Percentiles rank a stretch among this genome's conserved stretches.
Evolutionary conservation across 2,329 filamentous ascomycete species (phyloP).

Genomic region (Magnaporthiopsis incrustans): DNA sequence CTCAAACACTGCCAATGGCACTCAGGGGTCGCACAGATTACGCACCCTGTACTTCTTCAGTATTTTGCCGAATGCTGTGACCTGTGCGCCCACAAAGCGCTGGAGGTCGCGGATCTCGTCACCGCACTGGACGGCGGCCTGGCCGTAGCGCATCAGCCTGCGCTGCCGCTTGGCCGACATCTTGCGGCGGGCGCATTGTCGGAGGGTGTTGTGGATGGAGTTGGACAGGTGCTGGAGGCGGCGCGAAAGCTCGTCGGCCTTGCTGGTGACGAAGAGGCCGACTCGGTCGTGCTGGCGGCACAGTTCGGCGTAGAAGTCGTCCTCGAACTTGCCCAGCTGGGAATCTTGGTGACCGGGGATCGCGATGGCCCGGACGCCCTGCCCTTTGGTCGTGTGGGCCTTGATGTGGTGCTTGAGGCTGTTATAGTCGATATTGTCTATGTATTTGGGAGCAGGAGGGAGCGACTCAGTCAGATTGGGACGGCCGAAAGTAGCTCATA

Average conservation of each 20-base stretch:
- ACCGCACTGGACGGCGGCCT: slow-evolving; percentile 48
- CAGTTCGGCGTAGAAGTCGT: slow-evolving; percentile 64
- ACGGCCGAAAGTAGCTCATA: too few species aligned
- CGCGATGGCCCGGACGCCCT: slow-evolving; percentile 55
- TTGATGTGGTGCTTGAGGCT: slow-evolving; percentile 81
- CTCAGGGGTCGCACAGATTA: neutral
- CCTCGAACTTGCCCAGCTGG: slow-evolving; percentile 56
- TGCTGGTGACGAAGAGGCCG: slow-evolving; percentile 70
- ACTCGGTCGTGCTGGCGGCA: slow-evolving; percentile 68
- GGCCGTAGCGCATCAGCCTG: slow-evolving; percentile 45
- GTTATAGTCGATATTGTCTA: slow-evolving; percentile 86
- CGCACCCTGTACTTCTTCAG: slow-evolving; percentile 69
- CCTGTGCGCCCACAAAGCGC: slow-evolving; percentile 66
- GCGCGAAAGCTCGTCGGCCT: slow-evolving; percentile 67
- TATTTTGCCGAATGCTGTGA: slow-evolving; percentile 72
- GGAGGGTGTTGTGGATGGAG: slow-evolving; percentile 38
- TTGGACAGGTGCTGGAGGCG: slow-evolving; percentile 49
- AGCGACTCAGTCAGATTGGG: neutral
- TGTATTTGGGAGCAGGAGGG: too few species aligned
- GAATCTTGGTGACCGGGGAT: slow-evolving; percentile 65
- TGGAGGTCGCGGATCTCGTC: slow-evolving; percentile 64
- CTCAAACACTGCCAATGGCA: too few species aligned
- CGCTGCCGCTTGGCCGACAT: slow-evolving; percentile 39
- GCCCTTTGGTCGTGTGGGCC: slow-evolving; percentile 63
- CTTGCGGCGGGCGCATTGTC: slow-evolving; percentile 31